Percentiles rank a stretch among this genome's conserved stretches.
phyloP scores from a whole-genome alignment of 2,329 filamentous ascomycete species.

The Colletotrichum neosansevieriae region DNA sequence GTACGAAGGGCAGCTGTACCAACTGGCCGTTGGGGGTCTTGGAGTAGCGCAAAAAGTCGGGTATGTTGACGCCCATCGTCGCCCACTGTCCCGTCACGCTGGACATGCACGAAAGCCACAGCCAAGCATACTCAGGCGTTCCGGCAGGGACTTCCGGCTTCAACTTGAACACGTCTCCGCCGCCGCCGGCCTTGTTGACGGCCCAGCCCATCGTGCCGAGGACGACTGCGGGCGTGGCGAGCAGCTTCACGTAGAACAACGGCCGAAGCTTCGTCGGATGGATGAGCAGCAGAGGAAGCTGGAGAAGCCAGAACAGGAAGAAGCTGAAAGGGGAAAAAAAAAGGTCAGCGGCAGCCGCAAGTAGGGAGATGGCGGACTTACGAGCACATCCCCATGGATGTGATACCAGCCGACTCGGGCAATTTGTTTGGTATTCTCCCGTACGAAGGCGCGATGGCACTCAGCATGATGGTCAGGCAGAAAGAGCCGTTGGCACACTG shows the following conservation, averaged over 20 bases:
- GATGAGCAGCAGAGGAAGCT: constrained; percentile 66
- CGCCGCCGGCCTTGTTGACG: constrained; percentile 37
- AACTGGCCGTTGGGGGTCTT: constrained; percentile 43
- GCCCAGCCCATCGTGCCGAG: constrained; percentile 42
- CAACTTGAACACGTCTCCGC: constrained; percentile 41
- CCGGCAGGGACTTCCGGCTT: constrained; percentile 25
- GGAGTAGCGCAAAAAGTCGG: constrained; percentile 59
- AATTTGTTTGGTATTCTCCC: constrained; percentile 64
- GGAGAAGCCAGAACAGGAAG: constrained; percentile 68
- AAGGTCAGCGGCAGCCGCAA: background rate
- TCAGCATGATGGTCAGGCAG: constrained; percentile 52
- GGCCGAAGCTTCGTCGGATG: constrained; percentile 66
- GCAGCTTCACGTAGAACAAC: constrained; percentile 65
- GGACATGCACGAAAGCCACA: constrained; percentile 40
- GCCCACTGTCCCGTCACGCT: constrained; percentile 44
- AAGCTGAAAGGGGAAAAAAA: constrained; percentile 59
- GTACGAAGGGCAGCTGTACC: constrained; percentile 54
- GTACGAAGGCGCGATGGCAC: constrained; percentile 67
- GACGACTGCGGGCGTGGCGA: constrained; percentile 39
- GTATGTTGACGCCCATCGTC: constrained; percentile 53
- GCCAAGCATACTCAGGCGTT: constrained; percentile 36
- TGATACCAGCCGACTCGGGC: constrained; percentile 63
- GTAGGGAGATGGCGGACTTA: constrained; percentile 2
- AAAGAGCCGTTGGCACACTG: constrained; percentile 51
- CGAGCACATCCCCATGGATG: constrained; percentile 44